Conservation (phyloP, 495 filamentous ascomycete species). For the Aspergillus kassunensis region DNA sequence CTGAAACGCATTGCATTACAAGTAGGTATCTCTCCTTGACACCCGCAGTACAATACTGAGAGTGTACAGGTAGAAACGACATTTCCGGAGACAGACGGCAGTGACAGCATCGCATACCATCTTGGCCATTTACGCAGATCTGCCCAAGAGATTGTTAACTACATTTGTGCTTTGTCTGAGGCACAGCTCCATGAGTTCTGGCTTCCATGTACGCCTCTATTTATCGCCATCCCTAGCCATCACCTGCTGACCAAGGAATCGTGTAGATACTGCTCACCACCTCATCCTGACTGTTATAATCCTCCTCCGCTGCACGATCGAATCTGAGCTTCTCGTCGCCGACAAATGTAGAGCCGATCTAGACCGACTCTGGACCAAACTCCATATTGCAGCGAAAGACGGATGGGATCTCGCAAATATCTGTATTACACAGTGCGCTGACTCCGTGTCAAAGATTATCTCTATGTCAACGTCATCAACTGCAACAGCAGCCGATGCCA, state of each 20-base stretch:
- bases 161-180: constrained; percentile 17
- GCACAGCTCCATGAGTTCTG: constrained; percentile 25
- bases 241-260: background rate
- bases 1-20: constrained; percentile 28
- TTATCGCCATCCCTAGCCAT: background rate
- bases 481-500: background rate
- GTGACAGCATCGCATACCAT: constrained; percentile 19
- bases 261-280: constrained; percentile 20
- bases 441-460: constrained; percentile 24
- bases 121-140: constrained; percentile 24
- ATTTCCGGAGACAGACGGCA: constrained; percentile 7
- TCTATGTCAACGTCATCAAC: background rate
- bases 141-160: constrained; percentile 25
- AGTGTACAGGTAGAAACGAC: constrained; percentile 10
- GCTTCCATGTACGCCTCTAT: constrained; percentile 20
- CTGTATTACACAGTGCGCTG: constrained; percentile 28
- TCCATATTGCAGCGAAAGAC: constrained; percentile 25
- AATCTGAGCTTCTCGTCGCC: constrained; percentile 18
- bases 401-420: constrained; percentile 34
- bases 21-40: background rate
- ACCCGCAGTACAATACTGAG: background rate
- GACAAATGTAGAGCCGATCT: constrained; percentile 19
- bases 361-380: constrained; percentile 22
- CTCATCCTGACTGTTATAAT: constrained; percentile 22
- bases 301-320: constrained; percentile 26